Percentiles rank a stretch among this genome's conserved stretches.
Conservation (phyloP, 140 eudicot genomes). For the Bidens hawaiensis region DNA sequence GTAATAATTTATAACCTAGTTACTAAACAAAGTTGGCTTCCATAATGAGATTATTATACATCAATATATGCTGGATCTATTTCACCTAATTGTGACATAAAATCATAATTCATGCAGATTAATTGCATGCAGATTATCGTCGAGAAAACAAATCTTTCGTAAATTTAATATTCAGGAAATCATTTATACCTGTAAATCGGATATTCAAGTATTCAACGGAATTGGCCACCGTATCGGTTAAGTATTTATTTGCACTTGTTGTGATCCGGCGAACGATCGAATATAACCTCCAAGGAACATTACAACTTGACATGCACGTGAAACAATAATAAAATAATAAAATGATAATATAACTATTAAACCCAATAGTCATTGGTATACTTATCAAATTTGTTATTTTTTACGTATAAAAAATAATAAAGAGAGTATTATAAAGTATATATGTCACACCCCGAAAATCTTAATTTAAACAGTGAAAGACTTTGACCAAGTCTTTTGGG, state of each 20-base stretch:
- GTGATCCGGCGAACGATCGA: conserved; percentile 2
- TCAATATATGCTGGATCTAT: conserved; percentile 12
- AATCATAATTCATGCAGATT: neutral
- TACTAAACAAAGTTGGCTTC: neutral
- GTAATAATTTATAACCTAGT: neutral
- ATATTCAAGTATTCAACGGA: conserved; percentile 15
- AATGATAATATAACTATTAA: neutral
- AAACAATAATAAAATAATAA: neutral
- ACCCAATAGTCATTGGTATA: neutral
- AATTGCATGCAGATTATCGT: neutral
- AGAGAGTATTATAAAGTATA: no score
- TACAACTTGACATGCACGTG: conserved; percentile 17
- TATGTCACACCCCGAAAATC: no score
- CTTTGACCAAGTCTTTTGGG: no score
- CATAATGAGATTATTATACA: neutral
- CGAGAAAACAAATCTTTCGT: neutral
- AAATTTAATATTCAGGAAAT: neutral
- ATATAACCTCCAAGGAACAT: conserved; percentile 14
- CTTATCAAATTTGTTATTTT: neutral
- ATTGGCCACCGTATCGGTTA: conserved; percentile 13
- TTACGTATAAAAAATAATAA: no score
- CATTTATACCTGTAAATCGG: conserved; percentile 14
- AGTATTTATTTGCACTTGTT: neutral
- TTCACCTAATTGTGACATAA: neutral
- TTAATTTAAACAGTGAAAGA: no score